These are phyloP conservation scores for Lasiosphaeriaceae sp. DNA, from an alignment of 495 filamentous ascomycete species.

Conservation along the genomic window DNA sequence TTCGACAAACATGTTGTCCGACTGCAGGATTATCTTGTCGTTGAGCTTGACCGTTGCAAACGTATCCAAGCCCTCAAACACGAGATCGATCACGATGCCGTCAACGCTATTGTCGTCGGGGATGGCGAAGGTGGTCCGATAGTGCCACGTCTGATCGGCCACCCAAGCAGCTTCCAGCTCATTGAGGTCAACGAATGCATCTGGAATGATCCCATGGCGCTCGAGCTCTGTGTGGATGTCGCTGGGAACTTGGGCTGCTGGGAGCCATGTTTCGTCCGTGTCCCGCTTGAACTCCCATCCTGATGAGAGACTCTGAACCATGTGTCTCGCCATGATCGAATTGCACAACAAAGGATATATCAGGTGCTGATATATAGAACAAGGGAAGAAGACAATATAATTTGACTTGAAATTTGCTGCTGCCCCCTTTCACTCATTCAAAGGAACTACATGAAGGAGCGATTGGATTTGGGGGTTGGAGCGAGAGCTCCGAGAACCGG, in stretches of 20 bases:
- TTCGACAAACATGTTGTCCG: slow-evolving; percentile 64
- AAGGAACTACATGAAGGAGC: no score
- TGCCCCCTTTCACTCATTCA: no score
- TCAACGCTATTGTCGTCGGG: slow-evolving; percentile 23
- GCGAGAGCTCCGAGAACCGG: no score
- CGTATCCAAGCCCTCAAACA: slow-evolving; percentile 72
- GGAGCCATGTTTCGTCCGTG: slow-evolving; percentile 16
- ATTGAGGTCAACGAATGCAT: slow-evolving; percentile 66
- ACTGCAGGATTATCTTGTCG: slow-evolving; percentile 51
- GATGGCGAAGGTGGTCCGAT: slow-evolving; percentile 34
- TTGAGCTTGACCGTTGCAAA: slow-evolving; percentile 67
- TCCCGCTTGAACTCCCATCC: slow-evolving; percentile 20
- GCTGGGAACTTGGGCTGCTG: slow-evolving; percentile 17
- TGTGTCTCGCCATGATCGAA: background rate
- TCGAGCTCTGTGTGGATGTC: slow-evolving; percentile 24
- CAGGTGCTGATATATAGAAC: no score
- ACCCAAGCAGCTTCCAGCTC: slow-evolving; percentile 66
- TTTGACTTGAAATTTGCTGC: no score
- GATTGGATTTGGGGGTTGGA: no score
- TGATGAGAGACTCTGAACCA: background rate
- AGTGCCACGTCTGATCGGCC: slow-evolving; percentile 63
- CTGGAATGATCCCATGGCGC: slow-evolving; percentile 40
- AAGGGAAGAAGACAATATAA: no score
- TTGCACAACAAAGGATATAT: no score
- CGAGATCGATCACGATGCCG: slow-evolving; percentile 42